Evolutionary conservation across 139 green algal species (phyloP).

Genomic region (Chlorella sorokiniana): DNA sequence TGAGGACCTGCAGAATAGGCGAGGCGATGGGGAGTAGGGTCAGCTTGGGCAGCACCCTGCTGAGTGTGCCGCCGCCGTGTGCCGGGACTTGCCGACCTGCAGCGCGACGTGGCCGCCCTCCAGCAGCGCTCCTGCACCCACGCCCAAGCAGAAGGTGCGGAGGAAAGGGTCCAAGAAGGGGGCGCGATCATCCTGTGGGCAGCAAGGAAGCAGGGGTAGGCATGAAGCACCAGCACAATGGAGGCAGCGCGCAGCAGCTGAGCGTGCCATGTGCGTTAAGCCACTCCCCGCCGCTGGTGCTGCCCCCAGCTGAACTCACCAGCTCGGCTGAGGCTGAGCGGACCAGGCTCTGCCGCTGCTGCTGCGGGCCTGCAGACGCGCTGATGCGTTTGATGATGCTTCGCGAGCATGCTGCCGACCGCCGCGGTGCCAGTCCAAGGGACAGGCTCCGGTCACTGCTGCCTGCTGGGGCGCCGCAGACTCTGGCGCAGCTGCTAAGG

Average conservation of each 20-base stretch:
- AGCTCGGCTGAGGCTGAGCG: neutral
- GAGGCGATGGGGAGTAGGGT: neutral
- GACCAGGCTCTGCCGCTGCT: neutral
- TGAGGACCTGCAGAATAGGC: conserved; percentile 10
- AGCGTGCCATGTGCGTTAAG: neutral
- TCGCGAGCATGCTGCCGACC: neutral
- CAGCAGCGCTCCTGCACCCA: conserved; percentile 55
- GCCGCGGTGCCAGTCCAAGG: neutral
- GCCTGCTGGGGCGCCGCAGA: neutral
- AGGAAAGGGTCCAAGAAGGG: conserved; percentile 65
- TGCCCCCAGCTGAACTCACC: neutral
- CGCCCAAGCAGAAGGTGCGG: conserved; percentile 66
- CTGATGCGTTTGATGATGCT: neutral
- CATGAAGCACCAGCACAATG: neutral
- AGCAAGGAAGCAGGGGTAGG: neutral
- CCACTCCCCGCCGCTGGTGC: neutral
- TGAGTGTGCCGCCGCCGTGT: too few relatives aligned
- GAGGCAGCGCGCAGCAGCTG: neutral
- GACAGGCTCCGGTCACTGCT: neutral
- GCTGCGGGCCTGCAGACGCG: neutral
- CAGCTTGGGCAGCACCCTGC: neutral
- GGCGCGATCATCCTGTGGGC: neutral
- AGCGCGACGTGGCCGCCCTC: conserved; percentile 60
- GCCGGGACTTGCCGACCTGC: conserved; percentile 31
- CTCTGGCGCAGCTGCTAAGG: neutral